Evolutionary conservation across 805 yeast species (phyloP).

Genomic region (Candida namnaoensis): DNA sequence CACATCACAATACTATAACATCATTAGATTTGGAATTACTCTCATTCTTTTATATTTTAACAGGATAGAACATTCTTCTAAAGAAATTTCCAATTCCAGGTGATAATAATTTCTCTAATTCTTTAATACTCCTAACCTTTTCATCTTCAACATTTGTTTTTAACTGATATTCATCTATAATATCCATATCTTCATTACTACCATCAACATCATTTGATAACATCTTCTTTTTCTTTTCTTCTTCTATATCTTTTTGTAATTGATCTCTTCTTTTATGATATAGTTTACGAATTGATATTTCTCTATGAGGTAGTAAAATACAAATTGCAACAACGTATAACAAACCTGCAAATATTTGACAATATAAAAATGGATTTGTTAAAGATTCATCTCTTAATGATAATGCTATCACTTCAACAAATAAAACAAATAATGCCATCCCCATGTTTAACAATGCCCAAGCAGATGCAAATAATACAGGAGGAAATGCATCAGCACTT

Average conservation of each 20-base stretch:
- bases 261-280: slow-evolving; percentile 11
- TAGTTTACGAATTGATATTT: slow-evolving; percentile 33
- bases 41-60: slow-evolving; percentile 8
- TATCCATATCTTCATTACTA: too few relatives aligned
- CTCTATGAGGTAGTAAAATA: slow-evolving; percentile 37
- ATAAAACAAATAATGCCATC: slow-evolving; percentile 27
- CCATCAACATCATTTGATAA: too few relatives aligned
- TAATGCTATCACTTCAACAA: slow-evolving; percentile 48
- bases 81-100: slow-evolving; percentile 1
- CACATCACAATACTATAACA: too few relatives aligned
- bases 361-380: slow-evolving; percentile 38
- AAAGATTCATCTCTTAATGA: slow-evolving; percentile 24
- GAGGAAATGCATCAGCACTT: slow-evolving; percentile 29
- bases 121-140: too few relatives aligned
- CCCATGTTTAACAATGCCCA: slow-evolving; percentile 28
- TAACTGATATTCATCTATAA: too few relatives aligned
- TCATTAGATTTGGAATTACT: too few relatives aligned
- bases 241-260: background rate
- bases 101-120: background rate
- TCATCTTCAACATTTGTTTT: too few relatives aligned
- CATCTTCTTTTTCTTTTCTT: too few relatives aligned
- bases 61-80: slow-evolving; percentile 8
- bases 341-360: slow-evolving; percentile 53
- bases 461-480: slow-evolving; percentile 28
- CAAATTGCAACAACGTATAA: slow-evolving; percentile 33